A percentile compares a stretch with the other conserved stretches of the same genome.
phyloP scores from a whole-genome alignment of 331 rosid species.

The Acacia pycnantha region DNA sequence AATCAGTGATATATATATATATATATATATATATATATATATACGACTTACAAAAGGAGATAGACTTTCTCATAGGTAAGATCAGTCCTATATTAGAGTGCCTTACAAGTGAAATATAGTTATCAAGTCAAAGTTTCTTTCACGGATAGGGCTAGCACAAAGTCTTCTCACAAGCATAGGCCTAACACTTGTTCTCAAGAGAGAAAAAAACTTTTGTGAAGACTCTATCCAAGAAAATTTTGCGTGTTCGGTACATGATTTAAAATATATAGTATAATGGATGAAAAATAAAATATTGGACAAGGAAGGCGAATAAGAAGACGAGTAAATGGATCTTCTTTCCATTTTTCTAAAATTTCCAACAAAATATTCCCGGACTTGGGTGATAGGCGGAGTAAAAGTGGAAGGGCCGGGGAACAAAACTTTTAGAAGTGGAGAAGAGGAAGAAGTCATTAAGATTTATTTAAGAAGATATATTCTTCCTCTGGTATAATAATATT shows the following conservation, averaged over 20 bases:
- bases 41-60: too few relatives aligned
- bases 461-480: neutral
- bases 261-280: neutral
- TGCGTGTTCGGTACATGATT: neutral
- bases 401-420: constrained; percentile 41
- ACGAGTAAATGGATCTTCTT: neutral
- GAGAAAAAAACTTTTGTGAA: too few relatives aligned
- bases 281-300: neutral
- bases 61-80: too few relatives aligned
- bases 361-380: constrained; percentile 41
- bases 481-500: neutral
- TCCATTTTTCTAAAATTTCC: constrained; percentile 14
- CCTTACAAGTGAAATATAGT: too few relatives aligned
- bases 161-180: too few relatives aligned
- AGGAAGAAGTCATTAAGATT: constrained; percentile 35
- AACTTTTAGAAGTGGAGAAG: constrained; percentile 39
- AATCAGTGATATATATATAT: too few relatives aligned
- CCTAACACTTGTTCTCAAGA: too few relatives aligned
- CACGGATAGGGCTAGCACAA: too few relatives aligned
- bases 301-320: neutral
- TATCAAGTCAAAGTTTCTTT: too few relatives aligned
- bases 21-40: too few relatives aligned
- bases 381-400: constrained; percentile 30
- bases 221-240: too few relatives aligned
- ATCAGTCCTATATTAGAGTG: too few relatives aligned